These are phyloP conservation scores for Helotiales sp. DNA, from an alignment of 2,329 filamentous ascomycete genomes.

Conservation along the genomic window DNA sequence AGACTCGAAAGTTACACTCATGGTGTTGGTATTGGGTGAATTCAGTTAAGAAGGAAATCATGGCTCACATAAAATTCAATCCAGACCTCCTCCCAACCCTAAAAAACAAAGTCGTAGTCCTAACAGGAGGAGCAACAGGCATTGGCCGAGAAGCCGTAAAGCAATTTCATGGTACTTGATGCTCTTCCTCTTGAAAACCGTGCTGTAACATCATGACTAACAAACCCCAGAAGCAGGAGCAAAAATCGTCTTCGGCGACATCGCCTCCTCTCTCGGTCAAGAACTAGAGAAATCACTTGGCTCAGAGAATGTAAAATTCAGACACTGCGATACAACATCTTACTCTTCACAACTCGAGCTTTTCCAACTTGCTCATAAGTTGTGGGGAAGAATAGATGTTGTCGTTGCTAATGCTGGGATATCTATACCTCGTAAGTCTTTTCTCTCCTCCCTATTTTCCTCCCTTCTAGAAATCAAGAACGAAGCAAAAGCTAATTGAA, in stretches of 20 bases:
- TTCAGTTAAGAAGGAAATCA: not conserved
- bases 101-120: slow-evolving; percentile 19
- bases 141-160: slow-evolving; percentile 17
- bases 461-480: too few species aligned
- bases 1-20: too few species aligned
- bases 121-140: slow-evolving; percentile 21
- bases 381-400: slow-evolving; percentile 25
- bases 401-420: slow-evolving; percentile 30
- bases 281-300: slow-evolving; percentile 8
- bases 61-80: slow-evolving; percentile 16
- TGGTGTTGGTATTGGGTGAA: not conserved
- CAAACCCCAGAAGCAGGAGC: slow-evolving; percentile 14
- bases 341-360: slow-evolving; percentile 21
- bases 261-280: slow-evolving; percentile 3
- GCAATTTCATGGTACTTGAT: slow-evolving; percentile 13
- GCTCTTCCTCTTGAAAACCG: not conserved
- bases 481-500: too few species aligned
- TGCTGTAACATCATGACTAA: not conserved
- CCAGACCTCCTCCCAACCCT: slow-evolving; percentile 5
- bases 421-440: slow-evolving; percentile 11
- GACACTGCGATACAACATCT: slow-evolving; percentile 25
- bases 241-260: slow-evolving; percentile 18
- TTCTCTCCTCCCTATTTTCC: too few species aligned
- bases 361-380: slow-evolving; percentile 18
- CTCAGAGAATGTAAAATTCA: slow-evolving; percentile 17